Conservation (phyloP, 805 yeast species). For the Yamadazyma insecticola region DNA sequence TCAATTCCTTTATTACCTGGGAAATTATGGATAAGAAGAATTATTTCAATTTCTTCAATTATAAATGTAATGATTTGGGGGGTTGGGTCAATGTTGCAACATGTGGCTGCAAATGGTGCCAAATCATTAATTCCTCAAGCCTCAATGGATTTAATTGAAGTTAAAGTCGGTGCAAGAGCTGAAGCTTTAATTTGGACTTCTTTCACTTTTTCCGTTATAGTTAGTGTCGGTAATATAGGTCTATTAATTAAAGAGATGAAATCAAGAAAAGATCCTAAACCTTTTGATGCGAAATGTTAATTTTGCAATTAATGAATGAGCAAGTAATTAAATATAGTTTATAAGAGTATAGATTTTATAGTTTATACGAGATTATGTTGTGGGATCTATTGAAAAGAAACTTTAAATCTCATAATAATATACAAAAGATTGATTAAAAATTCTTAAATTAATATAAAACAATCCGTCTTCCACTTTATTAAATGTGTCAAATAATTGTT, state of each 20-base stretch:
- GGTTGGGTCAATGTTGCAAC: constrained; percentile 59
- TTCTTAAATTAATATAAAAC: too few relatives aligned
- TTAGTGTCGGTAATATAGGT: constrained; percentile 32
- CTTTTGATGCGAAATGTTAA: too few relatives aligned
- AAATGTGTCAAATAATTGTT: neutral
- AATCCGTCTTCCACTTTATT: constrained; percentile 7
- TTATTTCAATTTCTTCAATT: constrained; percentile 27
- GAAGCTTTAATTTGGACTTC: constrained; percentile 59
- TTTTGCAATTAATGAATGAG: too few relatives aligned
- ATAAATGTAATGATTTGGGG: constrained; percentile 52
- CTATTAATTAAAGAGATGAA: constrained; percentile 21
- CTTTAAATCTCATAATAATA: too few relatives aligned
- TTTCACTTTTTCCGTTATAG: constrained; percentile 44
- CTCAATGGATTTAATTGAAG: constrained; percentile 46
- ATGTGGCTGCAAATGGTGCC: constrained; percentile 49
- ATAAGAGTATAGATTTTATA: too few relatives aligned
- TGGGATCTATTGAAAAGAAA: too few relatives aligned
- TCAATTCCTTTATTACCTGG: constrained; percentile 49
- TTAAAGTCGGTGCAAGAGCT: constrained; percentile 46
- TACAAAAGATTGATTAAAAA: too few relatives aligned
- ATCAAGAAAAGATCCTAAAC: constrained; percentile 9
- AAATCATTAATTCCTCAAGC: constrained; percentile 41
- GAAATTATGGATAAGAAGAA: constrained; percentile 15
- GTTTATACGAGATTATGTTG: too few relatives aligned
- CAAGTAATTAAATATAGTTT: too few relatives aligned